These are phyloP conservation scores for Polytrichum commune DNA, from an alignment of 225 moss, liverwort and hornwort species.

Conservation along the genomic window DNA sequence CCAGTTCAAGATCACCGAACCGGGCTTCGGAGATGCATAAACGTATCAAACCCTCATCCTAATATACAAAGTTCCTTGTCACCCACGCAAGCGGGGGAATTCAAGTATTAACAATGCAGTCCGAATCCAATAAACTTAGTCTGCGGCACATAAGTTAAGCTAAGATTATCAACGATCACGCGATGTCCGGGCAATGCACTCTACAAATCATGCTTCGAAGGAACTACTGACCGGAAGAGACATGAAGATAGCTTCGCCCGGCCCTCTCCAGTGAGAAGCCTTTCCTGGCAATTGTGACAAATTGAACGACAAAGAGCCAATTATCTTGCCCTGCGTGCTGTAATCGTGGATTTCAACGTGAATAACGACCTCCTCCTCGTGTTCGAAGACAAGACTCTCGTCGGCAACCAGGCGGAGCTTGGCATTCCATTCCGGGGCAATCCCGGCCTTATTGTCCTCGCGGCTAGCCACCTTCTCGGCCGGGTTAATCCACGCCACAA, in stretches of 20 bases:
- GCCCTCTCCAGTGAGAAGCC: conserved; percentile 1
- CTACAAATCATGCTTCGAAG: background rate
- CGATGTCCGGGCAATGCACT: no score
- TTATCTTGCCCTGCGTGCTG: conserved; percentile 24
- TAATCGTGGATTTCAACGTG: conserved; percentile 59
- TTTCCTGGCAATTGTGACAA: conserved; percentile 38
- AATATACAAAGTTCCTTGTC: background rate
- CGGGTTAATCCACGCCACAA: conserved; percentile 61
- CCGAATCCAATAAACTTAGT: no score
- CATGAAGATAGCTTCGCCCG: conserved; percentile 32
- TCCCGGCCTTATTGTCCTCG: conserved; percentile 42
- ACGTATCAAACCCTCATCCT: no score
- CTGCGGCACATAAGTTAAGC: background rate
- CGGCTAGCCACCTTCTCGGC: conserved; percentile 36
- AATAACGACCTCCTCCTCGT: conserved; percentile 31
- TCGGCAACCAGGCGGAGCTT: conserved; percentile 40
- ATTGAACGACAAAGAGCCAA: conserved; percentile 55
- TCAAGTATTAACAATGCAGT: no score
- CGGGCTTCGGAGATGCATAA: background rate
- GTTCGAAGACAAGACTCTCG: conserved; percentile 35
- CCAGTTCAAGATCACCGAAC: no score
- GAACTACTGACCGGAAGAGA: conserved; percentile 27
- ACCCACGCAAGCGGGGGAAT: no score
- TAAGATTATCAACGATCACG: background rate
- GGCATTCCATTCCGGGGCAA: conserved; percentile 65